These are phyloP conservation scores for Phaeosphaeriaceae sp. DNA, from an alignment of 2,329 filamentous ascomycete genomes.

Conservation along the genomic window DNA sequence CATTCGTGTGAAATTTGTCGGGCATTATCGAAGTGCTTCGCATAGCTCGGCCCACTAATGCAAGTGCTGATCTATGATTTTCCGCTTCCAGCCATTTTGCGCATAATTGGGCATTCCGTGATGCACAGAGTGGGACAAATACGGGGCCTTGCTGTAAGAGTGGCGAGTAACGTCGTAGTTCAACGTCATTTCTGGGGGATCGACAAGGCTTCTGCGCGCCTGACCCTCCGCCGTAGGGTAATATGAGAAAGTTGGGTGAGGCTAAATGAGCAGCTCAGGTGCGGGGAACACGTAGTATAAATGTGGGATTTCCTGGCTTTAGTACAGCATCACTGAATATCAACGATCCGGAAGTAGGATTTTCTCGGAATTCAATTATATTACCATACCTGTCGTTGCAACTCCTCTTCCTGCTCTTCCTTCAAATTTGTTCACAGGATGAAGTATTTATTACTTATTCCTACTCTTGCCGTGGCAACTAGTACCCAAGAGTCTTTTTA, in stretches of 20 bases:
- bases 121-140: constrained; percentile 6
- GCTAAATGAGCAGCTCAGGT: constrained; percentile 4
- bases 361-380: no score
- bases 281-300: constrained; percentile 13
- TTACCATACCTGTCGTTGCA: no score
- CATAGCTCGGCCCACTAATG: constrained; percentile 17
- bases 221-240: constrained; percentile 16
- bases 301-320: constrained; percentile 8
- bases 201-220: constrained; percentile 11
- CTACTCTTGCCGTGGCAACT: constrained; percentile 30
- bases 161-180: constrained; percentile 16
- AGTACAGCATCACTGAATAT: constrained; percentile 5
- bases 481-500: constrained; percentile 36
- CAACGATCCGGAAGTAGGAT: no score
- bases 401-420: no score
- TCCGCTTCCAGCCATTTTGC: constrained; percentile 11
- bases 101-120: constrained; percentile 10
- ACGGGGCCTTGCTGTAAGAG: constrained; percentile 10
- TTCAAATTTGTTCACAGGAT: no score
- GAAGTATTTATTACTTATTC: constrained; percentile 27
- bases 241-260: constrained; percentile 11
- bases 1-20: constrained; percentile 16
- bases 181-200: constrained; percentile 13
- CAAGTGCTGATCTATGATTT: constrained; percentile 21
- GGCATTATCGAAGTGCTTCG: constrained; percentile 8